A percentile compares a stretch with the other conserved stretches of the same genome.
Conservation (phyloP, 805 yeast species). For the Sugiyamaella mastotermitis region DNA sequence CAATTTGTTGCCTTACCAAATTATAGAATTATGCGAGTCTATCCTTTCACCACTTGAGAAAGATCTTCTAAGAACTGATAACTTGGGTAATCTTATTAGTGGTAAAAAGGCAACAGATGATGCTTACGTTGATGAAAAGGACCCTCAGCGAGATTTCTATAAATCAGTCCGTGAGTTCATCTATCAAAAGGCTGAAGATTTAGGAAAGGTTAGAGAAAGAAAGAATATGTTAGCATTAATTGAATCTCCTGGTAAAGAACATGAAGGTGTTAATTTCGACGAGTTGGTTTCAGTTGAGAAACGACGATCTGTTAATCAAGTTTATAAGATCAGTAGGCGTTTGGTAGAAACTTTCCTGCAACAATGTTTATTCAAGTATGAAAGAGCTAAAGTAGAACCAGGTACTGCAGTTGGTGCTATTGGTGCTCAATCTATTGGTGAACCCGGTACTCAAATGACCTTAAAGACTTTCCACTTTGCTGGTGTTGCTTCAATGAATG, state of each 20-base stretch:
- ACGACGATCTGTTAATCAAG: conserved; percentile 30
- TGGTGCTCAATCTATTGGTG: conserved; percentile 99
- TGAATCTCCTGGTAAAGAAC: conserved; percentile 37
- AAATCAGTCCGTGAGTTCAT: conserved; percentile 66
- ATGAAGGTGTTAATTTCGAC: conserved; percentile 28
- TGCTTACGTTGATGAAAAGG: conserved; percentile 65
- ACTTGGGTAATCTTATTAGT: conserved; percentile 51
- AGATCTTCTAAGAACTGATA: conserved; percentile 61
- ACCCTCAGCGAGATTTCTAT: conserved; percentile 84
- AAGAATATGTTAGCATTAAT: conserved; percentile 45
- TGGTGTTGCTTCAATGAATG: conserved; percentile 99
- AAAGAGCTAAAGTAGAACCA: conserved; percentile 90
- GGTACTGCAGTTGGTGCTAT: conserved; percentile 99
- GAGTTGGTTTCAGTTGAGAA: conserved; percentile 22
- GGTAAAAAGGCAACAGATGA: conserved; percentile 32
- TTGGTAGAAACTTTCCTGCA: conserved; percentile 62
- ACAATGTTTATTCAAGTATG: conserved; percentile 75
- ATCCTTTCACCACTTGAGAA: conserved; percentile 58
- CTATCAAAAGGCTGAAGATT: conserved; percentile 44
- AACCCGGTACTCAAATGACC: conserved; percentile 99
- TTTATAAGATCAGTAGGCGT: conserved; percentile 51
- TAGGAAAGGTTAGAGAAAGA: conserved; percentile 52
- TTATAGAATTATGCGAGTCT: conserved; percentile 47
- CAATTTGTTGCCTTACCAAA: conserved; percentile 66
- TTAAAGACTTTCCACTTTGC: conserved; percentile 96